These are phyloP conservation scores for Alternaria metachromatica DNA, from an alignment of 2,329 filamentous ascomycete species.

Conservation along the genomic window DNA sequence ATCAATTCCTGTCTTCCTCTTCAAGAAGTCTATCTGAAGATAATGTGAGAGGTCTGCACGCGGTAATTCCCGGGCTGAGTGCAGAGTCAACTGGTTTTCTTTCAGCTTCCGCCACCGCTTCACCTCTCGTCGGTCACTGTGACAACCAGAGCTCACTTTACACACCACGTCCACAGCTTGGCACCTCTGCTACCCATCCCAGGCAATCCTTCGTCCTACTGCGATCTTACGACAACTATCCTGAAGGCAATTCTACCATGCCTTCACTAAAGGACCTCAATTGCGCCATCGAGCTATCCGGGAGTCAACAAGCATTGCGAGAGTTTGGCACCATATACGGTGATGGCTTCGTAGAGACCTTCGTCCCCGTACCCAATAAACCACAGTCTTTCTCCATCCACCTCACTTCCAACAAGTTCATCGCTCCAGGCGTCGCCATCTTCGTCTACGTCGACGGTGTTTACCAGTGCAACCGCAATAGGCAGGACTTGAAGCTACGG, in stretches of 20 bases:
- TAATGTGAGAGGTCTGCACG: not conserved
- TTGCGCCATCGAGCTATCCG: slow-evolving; percentile 59
- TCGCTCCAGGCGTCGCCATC: slow-evolving; percentile 60
- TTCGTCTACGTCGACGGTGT: slow-evolving; percentile 65
- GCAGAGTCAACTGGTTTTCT: not conserved
- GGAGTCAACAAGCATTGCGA: slow-evolving; percentile 50
- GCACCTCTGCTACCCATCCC: too few species aligned
- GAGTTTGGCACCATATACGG: slow-evolving; percentile 60
- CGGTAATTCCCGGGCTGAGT: too few species aligned
- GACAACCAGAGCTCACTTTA: not conserved
- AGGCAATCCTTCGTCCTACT: not conserved
- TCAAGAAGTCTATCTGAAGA: not conserved
- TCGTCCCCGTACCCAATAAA: slow-evolving; percentile 57
- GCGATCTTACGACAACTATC: too few species aligned
- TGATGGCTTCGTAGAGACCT: slow-evolving; percentile 61
- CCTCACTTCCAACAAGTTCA: slow-evolving; percentile 58
- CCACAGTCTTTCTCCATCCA: slow-evolving; percentile 57
- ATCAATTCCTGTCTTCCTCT: not conserved
- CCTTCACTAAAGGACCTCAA: slow-evolving; percentile 60
- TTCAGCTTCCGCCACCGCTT: not conserved
- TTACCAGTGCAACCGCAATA: slow-evolving; percentile 65
- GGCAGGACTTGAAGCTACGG: slow-evolving; percentile 49
- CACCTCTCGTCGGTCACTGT: not conserved
- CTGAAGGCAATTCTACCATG: slow-evolving; percentile 46
- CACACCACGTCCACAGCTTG: not conserved